phyloP scores from a whole-genome alignment of 2,329 filamentous ascomycete species.

The Microascus cirrosus region DNA sequence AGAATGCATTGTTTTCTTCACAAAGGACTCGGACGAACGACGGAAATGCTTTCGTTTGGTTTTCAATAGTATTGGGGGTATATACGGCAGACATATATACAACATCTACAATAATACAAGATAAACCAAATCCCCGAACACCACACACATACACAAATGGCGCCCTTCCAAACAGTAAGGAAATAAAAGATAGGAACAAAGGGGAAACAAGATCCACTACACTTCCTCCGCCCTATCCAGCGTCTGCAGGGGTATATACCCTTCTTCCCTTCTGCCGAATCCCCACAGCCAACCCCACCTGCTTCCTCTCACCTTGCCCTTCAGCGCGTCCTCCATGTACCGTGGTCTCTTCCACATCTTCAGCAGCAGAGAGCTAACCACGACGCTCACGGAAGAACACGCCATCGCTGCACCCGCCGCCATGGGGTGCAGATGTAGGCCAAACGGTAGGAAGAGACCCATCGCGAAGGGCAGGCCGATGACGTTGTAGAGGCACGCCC shows the following conservation, averaged over 20 bases:
- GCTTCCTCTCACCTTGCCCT: conserved; percentile 30
- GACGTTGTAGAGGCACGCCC: conserved; percentile 89
- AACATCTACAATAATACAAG: background rate
- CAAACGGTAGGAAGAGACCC: conserved; percentile 88
- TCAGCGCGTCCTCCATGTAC: conserved; percentile 70
- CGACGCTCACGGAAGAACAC: conserved; percentile 78
- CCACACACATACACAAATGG: background rate
- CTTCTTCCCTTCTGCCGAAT: conserved; percentile 34
- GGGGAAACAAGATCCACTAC: background rate
- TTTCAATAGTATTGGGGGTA: background rate
- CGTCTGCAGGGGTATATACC: conserved; percentile 48
- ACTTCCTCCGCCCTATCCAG: conserved; percentile 23
- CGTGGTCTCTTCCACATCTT: conserved; percentile 75
- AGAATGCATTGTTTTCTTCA: background rate
- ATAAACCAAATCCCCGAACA: conserved; percentile 1
- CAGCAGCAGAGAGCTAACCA: conserved; percentile 69
- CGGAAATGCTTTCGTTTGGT: background rate
- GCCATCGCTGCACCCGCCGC: conserved; percentile 94
- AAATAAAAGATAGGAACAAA: background rate
- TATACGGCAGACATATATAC: background rate
- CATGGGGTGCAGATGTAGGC: conserved; percentile 82
- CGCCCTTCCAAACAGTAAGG: background rate
- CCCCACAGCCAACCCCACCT: conserved; percentile 24
- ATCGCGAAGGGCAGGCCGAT: conserved; percentile 91
- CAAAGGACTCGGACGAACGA: background rate